phyloP scores from a whole-genome alignment of 805 yeast species.

The Metschnikowia peoriensis region DNA sequence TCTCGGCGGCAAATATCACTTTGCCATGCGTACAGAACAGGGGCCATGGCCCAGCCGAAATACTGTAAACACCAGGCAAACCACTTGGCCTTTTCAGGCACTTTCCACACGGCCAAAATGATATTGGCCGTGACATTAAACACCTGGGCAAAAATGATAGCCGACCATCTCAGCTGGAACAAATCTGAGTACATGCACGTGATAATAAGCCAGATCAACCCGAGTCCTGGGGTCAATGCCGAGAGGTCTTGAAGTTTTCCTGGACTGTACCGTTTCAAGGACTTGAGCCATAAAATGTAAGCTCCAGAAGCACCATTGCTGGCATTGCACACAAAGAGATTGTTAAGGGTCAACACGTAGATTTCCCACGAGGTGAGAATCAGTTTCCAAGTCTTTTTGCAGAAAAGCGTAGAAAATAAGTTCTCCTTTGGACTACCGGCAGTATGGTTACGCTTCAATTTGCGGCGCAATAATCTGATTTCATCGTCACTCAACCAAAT shows the following conservation, averaged over 20 bases:
- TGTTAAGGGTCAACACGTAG: slow-evolving; percentile 53
- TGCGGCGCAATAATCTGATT: slow-evolving; percentile 36
- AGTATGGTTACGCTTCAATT: slow-evolving; percentile 17
- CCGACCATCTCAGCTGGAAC: slow-evolving; percentile 45
- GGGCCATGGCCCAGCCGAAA: slow-evolving; percentile 63
- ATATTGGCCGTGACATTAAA: slow-evolving; percentile 55
- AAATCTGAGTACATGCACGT: slow-evolving; percentile 39
- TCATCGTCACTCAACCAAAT: slow-evolving; percentile 19
- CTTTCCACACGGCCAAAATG: slow-evolving; percentile 58
- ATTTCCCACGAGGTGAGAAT: slow-evolving; percentile 59
- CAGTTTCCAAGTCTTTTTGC: slow-evolving; percentile 46
- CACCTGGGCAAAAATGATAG: slow-evolving; percentile 51
- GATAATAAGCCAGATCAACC: slow-evolving; percentile 37
- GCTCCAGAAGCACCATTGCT: slow-evolving; percentile 55
- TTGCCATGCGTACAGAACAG: slow-evolving; percentile 57
- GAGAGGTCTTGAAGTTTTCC: slow-evolving; percentile 39
- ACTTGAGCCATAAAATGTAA: slow-evolving; percentile 56
- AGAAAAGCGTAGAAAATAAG: slow-evolving; percentile 14
- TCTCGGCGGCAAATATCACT: slow-evolving; percentile 58
- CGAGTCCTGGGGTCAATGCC: slow-evolving; percentile 47
- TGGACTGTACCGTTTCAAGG: slow-evolving; percentile 23
- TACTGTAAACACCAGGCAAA: slow-evolving; percentile 59
- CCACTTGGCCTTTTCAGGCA: slow-evolving; percentile 58
- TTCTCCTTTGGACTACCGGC: slow-evolving; percentile 18
- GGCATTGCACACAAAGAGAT: slow-evolving; percentile 61